A percentile compares a stretch with the other conserved stretches of the same genome.
Evolutionary conservation across 441 rosid genomes (phyloP).

Genomic region (Populus hybrid): DNA sequence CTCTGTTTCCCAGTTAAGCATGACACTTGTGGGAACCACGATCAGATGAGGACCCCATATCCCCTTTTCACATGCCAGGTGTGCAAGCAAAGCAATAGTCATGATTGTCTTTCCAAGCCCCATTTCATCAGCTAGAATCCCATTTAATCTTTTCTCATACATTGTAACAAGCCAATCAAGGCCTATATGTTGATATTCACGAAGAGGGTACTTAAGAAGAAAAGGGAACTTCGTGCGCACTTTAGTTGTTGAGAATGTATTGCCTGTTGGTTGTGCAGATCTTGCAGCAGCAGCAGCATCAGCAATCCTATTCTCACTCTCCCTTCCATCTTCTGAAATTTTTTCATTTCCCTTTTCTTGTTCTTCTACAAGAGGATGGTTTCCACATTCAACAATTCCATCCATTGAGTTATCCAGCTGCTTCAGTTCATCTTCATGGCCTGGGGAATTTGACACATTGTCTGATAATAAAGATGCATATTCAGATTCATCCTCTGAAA

Average conservation of each 20-base stretch:
- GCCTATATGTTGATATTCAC: constrained; percentile 99
- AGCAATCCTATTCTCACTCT: constrained; percentile 71
- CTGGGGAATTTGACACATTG: constrained; percentile 36
- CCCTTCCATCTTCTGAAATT: constrained; percentile 49
- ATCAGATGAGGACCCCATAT: constrained; percentile 99
- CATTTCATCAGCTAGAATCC: constrained; percentile 99
- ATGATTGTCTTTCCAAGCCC: constrained; percentile 99
- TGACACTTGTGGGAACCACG: constrained; percentile 99
- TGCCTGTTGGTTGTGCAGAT: constrained; percentile 99
- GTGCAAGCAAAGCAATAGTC: constrained; percentile 99
- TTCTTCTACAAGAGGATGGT: constrained; percentile 31
- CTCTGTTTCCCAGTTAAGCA: constrained; percentile 99
- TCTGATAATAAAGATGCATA: constrained; percentile 65
- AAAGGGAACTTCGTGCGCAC: constrained; percentile 98
- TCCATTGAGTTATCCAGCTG: constrained; percentile 41
- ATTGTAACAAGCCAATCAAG: constrained; percentile 99
- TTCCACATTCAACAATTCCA: constrained; percentile 41
- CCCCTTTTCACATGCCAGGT: constrained; percentile 98
- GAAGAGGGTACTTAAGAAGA: constrained; percentile 95
- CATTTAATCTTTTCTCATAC: constrained; percentile 97
- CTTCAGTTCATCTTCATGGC: constrained; percentile 37
- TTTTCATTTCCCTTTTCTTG: constrained; percentile 37
- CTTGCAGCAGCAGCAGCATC: constrained; percentile 99
- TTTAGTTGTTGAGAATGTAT: constrained; percentile 91
- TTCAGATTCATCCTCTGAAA: constrained; percentile 74